These are phyloP conservation scores for Boletus pseudopeckii DNA, from an alignment of 768 basidiomycete species.

Conservation along the genomic window DNA sequence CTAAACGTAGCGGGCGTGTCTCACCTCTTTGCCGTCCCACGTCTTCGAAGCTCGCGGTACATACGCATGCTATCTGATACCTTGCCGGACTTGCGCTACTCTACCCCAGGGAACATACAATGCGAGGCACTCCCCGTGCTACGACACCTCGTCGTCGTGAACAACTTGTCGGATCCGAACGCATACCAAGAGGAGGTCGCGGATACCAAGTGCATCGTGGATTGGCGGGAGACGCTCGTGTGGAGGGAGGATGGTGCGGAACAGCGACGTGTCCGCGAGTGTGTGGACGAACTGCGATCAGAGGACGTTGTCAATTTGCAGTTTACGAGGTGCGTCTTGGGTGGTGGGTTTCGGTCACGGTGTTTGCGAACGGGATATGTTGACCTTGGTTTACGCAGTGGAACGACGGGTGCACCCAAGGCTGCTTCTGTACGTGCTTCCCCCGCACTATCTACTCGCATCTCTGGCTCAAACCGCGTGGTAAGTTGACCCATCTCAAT, in stretches of 20 bases:
- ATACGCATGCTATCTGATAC: constrained; percentile 54
- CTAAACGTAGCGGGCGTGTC: constrained; percentile 62
- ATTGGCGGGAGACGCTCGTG: constrained; percentile 69
- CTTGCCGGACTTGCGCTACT: constrained; percentile 52
- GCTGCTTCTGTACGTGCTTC: constrained; percentile 65
- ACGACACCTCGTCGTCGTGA: constrained; percentile 61
- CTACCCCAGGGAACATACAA: constrained; percentile 53
- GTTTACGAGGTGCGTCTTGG: constrained; percentile 65
- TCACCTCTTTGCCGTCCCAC: constrained; percentile 71
- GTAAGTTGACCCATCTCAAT: constrained; percentile 72
- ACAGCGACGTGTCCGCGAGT: constrained; percentile 40
- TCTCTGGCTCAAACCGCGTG: not conserved
- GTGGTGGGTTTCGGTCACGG: too few species aligned
- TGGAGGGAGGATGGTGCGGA: constrained; percentile 59
- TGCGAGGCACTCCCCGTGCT: constrained; percentile 58
- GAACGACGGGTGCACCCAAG: constrained; percentile 79
- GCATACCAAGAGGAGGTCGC: constrained; percentile 40
- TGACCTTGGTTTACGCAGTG: constrained; percentile 39
- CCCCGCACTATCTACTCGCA: not conserved
- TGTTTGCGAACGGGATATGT: not conserved
- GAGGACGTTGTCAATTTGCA: constrained; percentile 81
- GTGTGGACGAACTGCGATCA: constrained; percentile 40
- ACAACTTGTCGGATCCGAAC: constrained; percentile 46
- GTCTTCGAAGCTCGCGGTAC: constrained; percentile 63
- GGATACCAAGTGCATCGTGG: constrained; percentile 50